These are phyloP conservation scores for Sugiyamaella qingdaonensis DNA, from an alignment of 805 yeast species.

Conservation along the genomic window DNA sequence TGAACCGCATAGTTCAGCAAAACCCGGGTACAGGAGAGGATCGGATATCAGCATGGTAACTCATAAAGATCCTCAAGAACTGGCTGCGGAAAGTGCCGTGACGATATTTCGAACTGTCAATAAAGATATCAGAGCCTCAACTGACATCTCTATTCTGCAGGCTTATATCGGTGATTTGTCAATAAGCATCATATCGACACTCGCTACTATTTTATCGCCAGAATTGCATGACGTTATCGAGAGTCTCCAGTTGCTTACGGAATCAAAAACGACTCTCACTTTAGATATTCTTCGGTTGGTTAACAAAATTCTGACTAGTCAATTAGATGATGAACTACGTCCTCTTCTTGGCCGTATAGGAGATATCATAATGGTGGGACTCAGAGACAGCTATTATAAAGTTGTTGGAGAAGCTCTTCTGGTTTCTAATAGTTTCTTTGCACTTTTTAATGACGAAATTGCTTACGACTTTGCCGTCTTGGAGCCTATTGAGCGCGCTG, in stretches of 20 bases:
- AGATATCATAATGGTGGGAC: slow-evolving; percentile 31
- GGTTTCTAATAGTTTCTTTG: slow-evolving; percentile 27
- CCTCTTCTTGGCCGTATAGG: slow-evolving; percentile 17
- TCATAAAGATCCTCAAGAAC: slow-evolving; percentile 22
- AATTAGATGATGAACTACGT: slow-evolving; percentile 7
- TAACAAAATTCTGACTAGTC: slow-evolving; percentile 11
- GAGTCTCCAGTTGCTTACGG: slow-evolving; percentile 5
- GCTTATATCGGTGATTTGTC: slow-evolving; percentile 8
- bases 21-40: slow-evolving; percentile 21
- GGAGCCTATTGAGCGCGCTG: slow-evolving; percentile 26
- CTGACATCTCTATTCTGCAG: slow-evolving; percentile 9
- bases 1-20: slow-evolving; percentile 3
- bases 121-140: slow-evolving; percentile 13
- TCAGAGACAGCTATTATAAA: slow-evolving; percentile 36
- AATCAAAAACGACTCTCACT: slow-evolving; percentile 12
- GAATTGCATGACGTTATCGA: slow-evolving; percentile 9
- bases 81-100: slow-evolving; percentile 7
- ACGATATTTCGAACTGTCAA: slow-evolving; percentile 10
- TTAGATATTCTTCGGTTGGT: slow-evolving; percentile 17
- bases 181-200: slow-evolving; percentile 7
- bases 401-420: slow-evolving; percentile 34
- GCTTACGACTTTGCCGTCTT: neutral
- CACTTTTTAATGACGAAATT: neutral
- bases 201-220: slow-evolving; percentile 7
- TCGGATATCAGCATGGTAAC: slow-evolving; percentile 26